Percentiles rank a stretch among this genome's conserved stretches.
Conservation (phyloP, 2,329 filamentous ascomycete species). For the Clonostachys solani region DNA sequence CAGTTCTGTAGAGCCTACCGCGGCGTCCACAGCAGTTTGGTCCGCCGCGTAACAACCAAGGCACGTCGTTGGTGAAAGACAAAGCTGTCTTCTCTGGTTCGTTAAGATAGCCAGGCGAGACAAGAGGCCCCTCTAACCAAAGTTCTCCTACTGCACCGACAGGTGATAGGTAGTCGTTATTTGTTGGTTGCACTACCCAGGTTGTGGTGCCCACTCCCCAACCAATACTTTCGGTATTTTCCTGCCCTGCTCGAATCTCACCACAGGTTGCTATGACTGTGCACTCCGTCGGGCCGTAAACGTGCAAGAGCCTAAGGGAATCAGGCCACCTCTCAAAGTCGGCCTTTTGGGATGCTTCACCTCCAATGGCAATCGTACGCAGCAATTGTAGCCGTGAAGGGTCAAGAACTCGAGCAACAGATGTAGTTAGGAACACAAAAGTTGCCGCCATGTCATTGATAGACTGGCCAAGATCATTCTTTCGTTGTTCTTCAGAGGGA, state of each 20-base stretch:
- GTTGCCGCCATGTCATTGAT: slow-evolving; percentile 8
- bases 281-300: not conserved
- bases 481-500: slow-evolving; percentile 6
- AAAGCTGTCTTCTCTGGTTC: slow-evolving; percentile 43
- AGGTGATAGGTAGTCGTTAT: slow-evolving; percentile 14
- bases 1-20: slow-evolving; percentile 75
- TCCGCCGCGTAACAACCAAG: slow-evolving; percentile 24
- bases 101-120: slow-evolving; percentile 59
- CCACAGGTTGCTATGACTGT: not conserved
- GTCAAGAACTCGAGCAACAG: slow-evolving; percentile 10
- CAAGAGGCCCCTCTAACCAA: slow-evolving; percentile 81
- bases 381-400: not conserved
- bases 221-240: slow-evolving; percentile 4
- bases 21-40: slow-evolving; percentile 17
- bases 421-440: slow-evolving; percentile 5
- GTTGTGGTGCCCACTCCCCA: slow-evolving; percentile 3
- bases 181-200: slow-evolving; percentile 32
- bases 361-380: slow-evolving; percentile 11
- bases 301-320: not conserved
- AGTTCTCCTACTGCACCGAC: slow-evolving; percentile 75
- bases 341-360: slow-evolving; percentile 11
- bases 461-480: slow-evolving; percentile 4
- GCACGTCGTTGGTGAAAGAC: slow-evolving; percentile 54
- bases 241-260: not conserved
- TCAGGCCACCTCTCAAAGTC: slow-evolving; percentile 1